Percentiles rank a stretch among this genome's conserved stretches.
Conservation (phyloP, 768 basidiomycete genomes). For the Boletus huronensis region DNA sequence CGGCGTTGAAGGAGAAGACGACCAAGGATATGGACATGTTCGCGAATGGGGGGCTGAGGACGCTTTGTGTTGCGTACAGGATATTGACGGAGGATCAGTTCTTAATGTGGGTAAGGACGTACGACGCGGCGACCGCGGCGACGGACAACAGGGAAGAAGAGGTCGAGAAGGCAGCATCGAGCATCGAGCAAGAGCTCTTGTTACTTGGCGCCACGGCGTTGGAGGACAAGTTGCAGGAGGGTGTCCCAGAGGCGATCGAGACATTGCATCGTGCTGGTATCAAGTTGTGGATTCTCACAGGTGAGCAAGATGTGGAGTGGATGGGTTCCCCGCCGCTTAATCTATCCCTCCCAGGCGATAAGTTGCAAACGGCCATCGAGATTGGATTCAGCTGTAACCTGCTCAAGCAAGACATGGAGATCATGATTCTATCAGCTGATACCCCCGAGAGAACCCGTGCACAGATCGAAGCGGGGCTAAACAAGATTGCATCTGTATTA, state of each 20-base stretch:
- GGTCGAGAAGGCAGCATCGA: conserved; percentile 82
- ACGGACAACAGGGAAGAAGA: conserved; percentile 84
- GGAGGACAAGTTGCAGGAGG: conserved; percentile 96
- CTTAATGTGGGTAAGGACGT: conserved; percentile 68
- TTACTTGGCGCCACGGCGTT: conserved; percentile 94
- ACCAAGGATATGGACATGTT: conserved; percentile 87
- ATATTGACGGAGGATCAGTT: conserved; percentile 83
- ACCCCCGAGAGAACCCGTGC: conserved; percentile 67
- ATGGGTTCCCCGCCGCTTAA: background rate
- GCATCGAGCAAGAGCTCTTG: conserved; percentile 76
- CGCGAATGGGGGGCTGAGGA: conserved; percentile 89
- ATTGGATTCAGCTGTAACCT: conserved; percentile 96
- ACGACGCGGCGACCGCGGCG: conserved; percentile 78
- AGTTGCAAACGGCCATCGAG: conserved; percentile 97
- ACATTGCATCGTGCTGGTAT: conserved; percentile 89
- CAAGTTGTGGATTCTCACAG: conserved; percentile 97
- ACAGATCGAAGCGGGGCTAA: conserved; percentile 89
- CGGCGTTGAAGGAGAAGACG: conserved; percentile 70
- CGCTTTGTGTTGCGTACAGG: conserved; percentile 84
- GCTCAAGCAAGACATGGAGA: conserved; percentile 89
- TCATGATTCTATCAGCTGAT: conserved; percentile 95
- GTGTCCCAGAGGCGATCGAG: conserved; percentile 95
- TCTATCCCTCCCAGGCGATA: conserved; percentile 63
- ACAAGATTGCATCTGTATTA: conserved; percentile 87
- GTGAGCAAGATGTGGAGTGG: conserved; percentile 36